phyloP scores from a whole-genome alignment of 140 eudicot species.

The Senecio squalidus region DNA sequence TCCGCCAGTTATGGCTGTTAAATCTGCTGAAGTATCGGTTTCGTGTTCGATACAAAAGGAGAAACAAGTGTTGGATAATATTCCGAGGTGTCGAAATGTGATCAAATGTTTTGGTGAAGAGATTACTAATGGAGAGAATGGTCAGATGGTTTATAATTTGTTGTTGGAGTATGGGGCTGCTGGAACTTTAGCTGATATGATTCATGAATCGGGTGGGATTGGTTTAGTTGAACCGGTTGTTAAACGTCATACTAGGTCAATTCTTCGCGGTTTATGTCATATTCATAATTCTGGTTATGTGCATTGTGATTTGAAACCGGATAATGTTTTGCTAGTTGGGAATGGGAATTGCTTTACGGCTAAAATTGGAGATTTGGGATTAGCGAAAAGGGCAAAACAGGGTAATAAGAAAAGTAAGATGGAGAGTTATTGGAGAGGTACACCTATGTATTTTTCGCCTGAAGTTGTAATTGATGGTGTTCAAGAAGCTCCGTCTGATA shows the following conservation, averaged over 20 bases:
- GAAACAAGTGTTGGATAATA: slow-evolving; percentile 36
- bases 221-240: slow-evolving; percentile 53
- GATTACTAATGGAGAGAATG: slow-evolving; percentile 44
- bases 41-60: slow-evolving; percentile 70
- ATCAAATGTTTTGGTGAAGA: slow-evolving; percentile 70
- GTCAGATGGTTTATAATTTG: slow-evolving; percentile 56
- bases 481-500: slow-evolving; percentile 58
- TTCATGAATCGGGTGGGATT: slow-evolving; percentile 20
- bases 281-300: slow-evolving; percentile 58
- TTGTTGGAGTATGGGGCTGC: slow-evolving; percentile 77
- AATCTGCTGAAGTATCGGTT: slow-evolving; percentile 67
- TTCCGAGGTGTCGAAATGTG: slow-evolving; percentile 44
- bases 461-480: slow-evolving; percentile 45
- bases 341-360: slow-evolving; percentile 20
- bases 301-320: slow-evolving; percentile 82
- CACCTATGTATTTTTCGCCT: slow-evolving; percentile 67
- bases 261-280: slow-evolving; percentile 49
- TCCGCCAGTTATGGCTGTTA: slow-evolving; percentile 71
- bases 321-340: slow-evolving; percentile 54
- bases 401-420: slow-evolving; percentile 32
- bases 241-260: slow-evolving; percentile 35
- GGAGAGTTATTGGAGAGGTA: slow-evolving; percentile 46
- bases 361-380: slow-evolving; percentile 66
- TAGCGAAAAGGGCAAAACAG: slow-evolving; percentile 48
- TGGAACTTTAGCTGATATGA: slow-evolving; percentile 62